Evolutionary conservation across 2,329 filamentous ascomycete genomes (phyloP), one percentile per base, ranked within the genome.

Genomic region (Talaromyces sp.): DNA sequence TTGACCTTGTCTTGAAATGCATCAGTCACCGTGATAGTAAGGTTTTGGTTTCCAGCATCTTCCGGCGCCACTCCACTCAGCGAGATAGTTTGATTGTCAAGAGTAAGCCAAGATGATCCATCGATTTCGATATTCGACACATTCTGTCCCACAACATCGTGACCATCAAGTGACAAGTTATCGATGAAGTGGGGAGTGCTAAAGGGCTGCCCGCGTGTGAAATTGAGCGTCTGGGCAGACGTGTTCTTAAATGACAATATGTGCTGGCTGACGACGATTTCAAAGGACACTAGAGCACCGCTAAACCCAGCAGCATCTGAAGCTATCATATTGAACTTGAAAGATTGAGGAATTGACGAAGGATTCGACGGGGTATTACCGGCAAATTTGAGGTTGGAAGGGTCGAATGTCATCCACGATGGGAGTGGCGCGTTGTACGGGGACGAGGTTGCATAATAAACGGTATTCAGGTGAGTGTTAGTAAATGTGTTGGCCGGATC

Each of bases 231-330:
- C 58, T 91, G 77, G 9, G 80, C 71, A 6, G 83, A 81, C 10
- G 85, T 80, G 2, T 83, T 81, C 19, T 13, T 53, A 64, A 90
- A 88, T 1, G 83, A 83, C 47, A 96, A 78, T 65, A 88, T 83
- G 72, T 92, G 89, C 58, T 80, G 84, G 53, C 88, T 88, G 22
- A 96, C 86, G 2, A 88, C 80, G 39, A 96, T 83, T 6, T 87
- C 85, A 72, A 96, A 96, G 0, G 80, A 77, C 58, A 89, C 71
- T 1, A 84, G 82, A 10, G 84, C 81, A 1, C 86, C 88, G 5
- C 89, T 84, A 71, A 93, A 96, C 1, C 90, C 91, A n/a, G 84
- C 78, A 19, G 92, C 84, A 70, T 96, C 90, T 0, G 90, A 93
- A 0, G 90, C 91, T 57, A 95, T 85, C 7, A 96, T 78, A 63